Base-by-base conservation (phyloP, 2,329 filamentous ascomycete genomes). In the Arthrobotrys iridis region DNA sequence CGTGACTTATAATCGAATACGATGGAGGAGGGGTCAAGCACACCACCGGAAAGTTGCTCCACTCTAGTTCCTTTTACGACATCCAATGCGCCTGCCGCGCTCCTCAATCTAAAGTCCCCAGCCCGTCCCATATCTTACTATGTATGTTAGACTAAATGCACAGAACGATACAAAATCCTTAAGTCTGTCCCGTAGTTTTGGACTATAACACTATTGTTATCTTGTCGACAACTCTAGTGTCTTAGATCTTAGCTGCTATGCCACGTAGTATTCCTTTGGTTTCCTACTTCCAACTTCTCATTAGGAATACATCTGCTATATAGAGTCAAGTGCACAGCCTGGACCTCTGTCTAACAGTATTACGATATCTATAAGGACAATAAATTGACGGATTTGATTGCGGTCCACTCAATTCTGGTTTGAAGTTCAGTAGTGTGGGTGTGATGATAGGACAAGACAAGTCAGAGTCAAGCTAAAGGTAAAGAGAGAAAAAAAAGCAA, bases 71-170 rank as follows among this genome's bases (percentile, higher is more conserved):
- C 45, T 58, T 35, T 71, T 63, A 71, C 58, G 58, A 63, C 66
- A 71, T 71, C 66, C 13, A 71, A 71, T 71, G 57, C 58, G 58
- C 66, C 66, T 63, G 66, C 58, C 66, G 66, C 66, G 66, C 66
- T 71, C 66, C 48, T 71, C 58, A 63, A 71, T 57, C 46, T 26
- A 55, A 71, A 64, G 58, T 71, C 28, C 28, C 28, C 57, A 63
- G 41, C 33, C 57, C 57, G 45, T 41, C 48, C 41, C 30, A 59
- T 70, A 52, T 37, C 65, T 63, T 63, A n/a, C n/a, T n/a, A n/a
- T n/a, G n/a, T n/a, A n/a, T n/a, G n/a, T n/a, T 48, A 48, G 33
- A 48, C 41, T n/a, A 28, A 71, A 57, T 57, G 43, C 45, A 33
- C 24, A 35, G 18, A 41, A 48, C 20, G 40, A 26, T 55, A 30